Evolutionary conservation across 371 early-diverging fungal genomes (phyloP).

Genomic region (Mortierella sp.): DNA sequence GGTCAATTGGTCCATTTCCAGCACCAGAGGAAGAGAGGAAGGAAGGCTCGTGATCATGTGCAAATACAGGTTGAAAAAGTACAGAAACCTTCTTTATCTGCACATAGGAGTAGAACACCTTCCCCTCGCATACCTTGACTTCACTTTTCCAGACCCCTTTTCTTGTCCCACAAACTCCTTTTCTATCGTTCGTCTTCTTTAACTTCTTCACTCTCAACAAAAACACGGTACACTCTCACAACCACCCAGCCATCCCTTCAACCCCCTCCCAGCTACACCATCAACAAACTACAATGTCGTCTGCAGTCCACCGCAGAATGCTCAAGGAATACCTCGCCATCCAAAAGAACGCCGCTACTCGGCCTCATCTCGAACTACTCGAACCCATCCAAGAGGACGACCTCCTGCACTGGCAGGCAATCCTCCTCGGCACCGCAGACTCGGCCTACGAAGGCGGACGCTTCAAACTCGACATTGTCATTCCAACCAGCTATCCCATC

Average conservation of each 20-base stretch:
- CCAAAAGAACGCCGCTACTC: conserved; percentile 63
- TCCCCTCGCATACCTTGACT: too few species aligned
- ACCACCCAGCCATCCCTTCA: neutral
- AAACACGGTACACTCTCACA: too few species aligned
- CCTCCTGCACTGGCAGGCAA: conserved; percentile 90
- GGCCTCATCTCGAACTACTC: conserved; percentile 72
- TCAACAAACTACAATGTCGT: conserved; percentile 30
- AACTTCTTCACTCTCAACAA: neutral
- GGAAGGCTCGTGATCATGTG: too few species aligned
- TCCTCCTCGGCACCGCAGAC: conserved; percentile 83
- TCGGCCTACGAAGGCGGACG: conserved; percentile 88
- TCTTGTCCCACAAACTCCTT: too few species aligned
- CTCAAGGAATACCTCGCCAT: conserved; percentile 74
- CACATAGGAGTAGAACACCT: too few species aligned
- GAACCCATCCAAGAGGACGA: conserved; percentile 82
- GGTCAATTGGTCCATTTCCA: too few species aligned
- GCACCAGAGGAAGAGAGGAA: too few species aligned
- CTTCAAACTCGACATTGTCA: conserved; percentile 69
- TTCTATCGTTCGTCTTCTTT: neutral
- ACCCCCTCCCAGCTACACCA: neutral
- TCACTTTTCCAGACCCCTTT: too few species aligned
- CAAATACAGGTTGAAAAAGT: too few species aligned
- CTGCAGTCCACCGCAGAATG: conserved; percentile 70
- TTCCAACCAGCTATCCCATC: conserved; percentile 79
- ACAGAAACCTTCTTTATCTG: too few species aligned